These are phyloP conservation scores for Crithidia thermophila DNA, from an alignment of 208 protist genomes.

Conservation along the genomic window DNA sequence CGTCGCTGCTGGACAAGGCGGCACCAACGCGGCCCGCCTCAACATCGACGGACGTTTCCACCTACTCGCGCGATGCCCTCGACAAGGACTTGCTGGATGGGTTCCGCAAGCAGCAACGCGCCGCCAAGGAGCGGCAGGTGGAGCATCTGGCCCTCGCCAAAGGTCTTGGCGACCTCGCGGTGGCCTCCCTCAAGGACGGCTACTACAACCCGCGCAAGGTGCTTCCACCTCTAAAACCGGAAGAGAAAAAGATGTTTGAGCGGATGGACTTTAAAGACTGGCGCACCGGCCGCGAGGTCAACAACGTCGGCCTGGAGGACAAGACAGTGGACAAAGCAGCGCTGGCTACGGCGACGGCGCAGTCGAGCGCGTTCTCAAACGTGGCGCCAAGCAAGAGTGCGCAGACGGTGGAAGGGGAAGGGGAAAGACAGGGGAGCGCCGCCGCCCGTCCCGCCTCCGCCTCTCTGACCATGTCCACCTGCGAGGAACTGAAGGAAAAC, in stretches of 20 bases:
- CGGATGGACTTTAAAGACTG: conserved; percentile 35
- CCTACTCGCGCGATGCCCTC: conserved; percentile 24
- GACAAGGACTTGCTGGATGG: conserved; percentile 56
- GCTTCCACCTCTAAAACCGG: conserved; percentile 41
- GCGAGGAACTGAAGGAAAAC: conserved; percentile 7
- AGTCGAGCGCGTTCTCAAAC: too few relatives aligned
- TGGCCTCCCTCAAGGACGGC: conserved; percentile 51
- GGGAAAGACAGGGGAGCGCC: background rate
- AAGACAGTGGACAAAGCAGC: background rate
- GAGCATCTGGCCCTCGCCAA: conserved; percentile 68
- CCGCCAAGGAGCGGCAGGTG: conserved; percentile 46
- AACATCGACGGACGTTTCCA: background rate
- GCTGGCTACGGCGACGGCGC: too few relatives aligned
- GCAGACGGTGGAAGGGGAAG: too few relatives aligned
- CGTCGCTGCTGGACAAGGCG: background rate
- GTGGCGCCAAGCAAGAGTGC: too few relatives aligned
- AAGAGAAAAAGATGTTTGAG: conserved; percentile 42
- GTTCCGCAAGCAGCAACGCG: conserved; percentile 59
- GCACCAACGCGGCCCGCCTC: background rate
- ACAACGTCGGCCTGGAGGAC: background rate
- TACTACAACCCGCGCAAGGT: conserved; percentile 67
- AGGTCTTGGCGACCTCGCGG: conserved; percentile 63
- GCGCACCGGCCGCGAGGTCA: conserved; percentile 2
- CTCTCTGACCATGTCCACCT: background rate
- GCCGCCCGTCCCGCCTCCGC: background rate